Base-by-base conservation (phyloP, 1,284 basidiomycete species). In the Irpex sp. region DNA sequence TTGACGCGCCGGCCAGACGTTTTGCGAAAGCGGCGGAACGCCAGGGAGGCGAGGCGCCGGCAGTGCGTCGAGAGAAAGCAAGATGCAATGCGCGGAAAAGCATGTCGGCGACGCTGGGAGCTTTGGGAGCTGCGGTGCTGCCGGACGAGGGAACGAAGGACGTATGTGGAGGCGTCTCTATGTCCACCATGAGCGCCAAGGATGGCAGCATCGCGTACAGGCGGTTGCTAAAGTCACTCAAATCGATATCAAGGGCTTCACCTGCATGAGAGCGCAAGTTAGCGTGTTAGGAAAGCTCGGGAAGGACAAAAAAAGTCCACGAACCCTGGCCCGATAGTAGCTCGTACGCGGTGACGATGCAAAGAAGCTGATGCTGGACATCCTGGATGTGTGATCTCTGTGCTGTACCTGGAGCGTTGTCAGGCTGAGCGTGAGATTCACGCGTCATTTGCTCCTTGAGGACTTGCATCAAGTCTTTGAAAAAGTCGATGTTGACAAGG, bases 401-500 rank as follows among this genome's bases (percentile, higher is more conserved):
- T 68, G 58, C 70, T 57, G 69, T 31, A 37, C 49, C 73, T 60
- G 82, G 80, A 37, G 76, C 76, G 40, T 77, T 78, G 58, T 80
- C 78, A 38, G 70, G 69, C 55, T 72, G 68, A 52, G 54, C 66
- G 55, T 60, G 72, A 66, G 67, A 69, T 60, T 83, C 82, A 65
- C 83, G 82, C 61, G 78, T 72, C 68, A 97, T 87, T 62, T 95
- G 86, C 63, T 83, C 83, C 74, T 93, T 93, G 38, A 99, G 81
- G 1, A 97, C 95, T 60, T 87, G 82, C 77, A 99, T 84, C 56
- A 99, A 81, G 77, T 99, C 97, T 68, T 91, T 90, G 87, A 99
- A 99, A 78, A 99, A 99, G 75, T 99, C 97, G 70, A 99, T 86
- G 77, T 98, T 99, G 76, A 99, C 95, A 62, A 98, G 85, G 75